Base-by-base conservation (phyloP, 108 stramenopile genomes). In the Cyclotella kingstonii region DNA sequence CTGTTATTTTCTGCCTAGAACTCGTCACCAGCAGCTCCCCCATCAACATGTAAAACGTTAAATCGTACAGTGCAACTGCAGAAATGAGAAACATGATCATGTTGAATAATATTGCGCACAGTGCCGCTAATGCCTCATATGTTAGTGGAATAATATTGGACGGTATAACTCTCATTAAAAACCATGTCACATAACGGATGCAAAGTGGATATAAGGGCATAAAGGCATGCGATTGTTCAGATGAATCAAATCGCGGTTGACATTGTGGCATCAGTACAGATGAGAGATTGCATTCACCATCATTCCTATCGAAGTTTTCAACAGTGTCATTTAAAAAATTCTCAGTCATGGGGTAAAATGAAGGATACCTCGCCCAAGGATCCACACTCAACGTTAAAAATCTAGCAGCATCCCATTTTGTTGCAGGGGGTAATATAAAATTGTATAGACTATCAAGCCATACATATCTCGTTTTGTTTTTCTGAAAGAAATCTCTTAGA, bases 141-240 rank as follows among this genome's bases (percentile, higher is more conserved):
- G 92, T 87, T 12, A 71, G 55, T 21, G 92, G 92, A 0, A 90
- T 53, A 9, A 85, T 8, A 4, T 8, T 18, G 7, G 17, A 22
- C 1, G 85, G 88, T 12, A 70, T 29, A 51, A 72, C 12, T 6
- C 53, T 18, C 2, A 80, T 25, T 40, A 85, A 42, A 7, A 63
- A 29, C 14, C 60, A 44, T 15, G 91, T 77, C 7, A 59, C n/a
- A 7, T 49, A 52, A 48, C 81, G 82, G 47, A 93, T 63, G 17
- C 67, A 35, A 30, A 70, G 46, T 12, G 92, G 92, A 63, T 80
- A 84, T 19, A 90, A 55, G 9, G 92, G 92, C 22, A 93, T 65
- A 56, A 93, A 90, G 26, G 89, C 92, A 61, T 93, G 92, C 0
- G 88, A 80, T 42, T 83, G 72, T 68, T 93, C 91, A 54, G 91